A percentile compares a stretch with the other conserved stretches of the same genome.
Evolutionary conservation across 441 rosid genomes (phyloP).

Genomic region (Mallotus japonicus): DNA sequence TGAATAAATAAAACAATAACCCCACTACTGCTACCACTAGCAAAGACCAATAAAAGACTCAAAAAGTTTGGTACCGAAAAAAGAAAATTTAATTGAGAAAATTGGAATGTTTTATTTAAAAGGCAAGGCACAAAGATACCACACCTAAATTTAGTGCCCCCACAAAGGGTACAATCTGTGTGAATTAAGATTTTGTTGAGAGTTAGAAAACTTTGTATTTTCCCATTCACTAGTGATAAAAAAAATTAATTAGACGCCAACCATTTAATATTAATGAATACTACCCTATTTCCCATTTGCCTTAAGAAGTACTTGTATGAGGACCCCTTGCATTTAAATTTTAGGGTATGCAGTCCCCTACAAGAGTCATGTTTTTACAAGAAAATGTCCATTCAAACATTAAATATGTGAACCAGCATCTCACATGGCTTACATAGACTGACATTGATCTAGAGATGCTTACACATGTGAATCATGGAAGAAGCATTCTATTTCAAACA

Average conservation of each 20-base stretch:
- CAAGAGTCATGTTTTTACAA: slow-evolving; percentile 31
- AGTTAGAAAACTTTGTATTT: too few species aligned
- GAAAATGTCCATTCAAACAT: slow-evolving; percentile 36
- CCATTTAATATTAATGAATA: slow-evolving; percentile 8
- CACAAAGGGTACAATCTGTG: slow-evolving; percentile 24
- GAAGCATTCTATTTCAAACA: slow-evolving; percentile 4
- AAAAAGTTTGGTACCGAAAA: slow-evolving; percentile 1
- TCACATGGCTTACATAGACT: slow-evolving; percentile 53
- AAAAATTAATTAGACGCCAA: not conserved
- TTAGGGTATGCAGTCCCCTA: slow-evolving; percentile 30
- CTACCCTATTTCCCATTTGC: not conserved
- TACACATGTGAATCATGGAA: slow-evolving; percentile 15
- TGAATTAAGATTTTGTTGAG: slow-evolving; percentile 3
- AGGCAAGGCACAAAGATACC: slow-evolving; percentile 13
- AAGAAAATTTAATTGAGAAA: slow-evolving; percentile 1
- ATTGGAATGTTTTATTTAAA: slow-evolving; percentile 25
- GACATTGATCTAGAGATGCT: slow-evolving; percentile 35
- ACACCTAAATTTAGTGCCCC: slow-evolving; percentile 35
- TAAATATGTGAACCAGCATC: slow-evolving; percentile 41
- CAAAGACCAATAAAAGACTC: slow-evolving; percentile 9
- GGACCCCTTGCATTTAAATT: slow-evolving; percentile 13
- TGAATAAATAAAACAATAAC: slow-evolving; percentile 13
- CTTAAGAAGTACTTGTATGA: slow-evolving; percentile 17
- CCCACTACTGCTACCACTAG: slow-evolving; percentile 24
- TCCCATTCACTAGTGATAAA: slow-evolving; percentile 7